phyloP scores from a whole-genome alignment of 768 basidiomycete genomes.

The Agrocybe pediades region DNA sequence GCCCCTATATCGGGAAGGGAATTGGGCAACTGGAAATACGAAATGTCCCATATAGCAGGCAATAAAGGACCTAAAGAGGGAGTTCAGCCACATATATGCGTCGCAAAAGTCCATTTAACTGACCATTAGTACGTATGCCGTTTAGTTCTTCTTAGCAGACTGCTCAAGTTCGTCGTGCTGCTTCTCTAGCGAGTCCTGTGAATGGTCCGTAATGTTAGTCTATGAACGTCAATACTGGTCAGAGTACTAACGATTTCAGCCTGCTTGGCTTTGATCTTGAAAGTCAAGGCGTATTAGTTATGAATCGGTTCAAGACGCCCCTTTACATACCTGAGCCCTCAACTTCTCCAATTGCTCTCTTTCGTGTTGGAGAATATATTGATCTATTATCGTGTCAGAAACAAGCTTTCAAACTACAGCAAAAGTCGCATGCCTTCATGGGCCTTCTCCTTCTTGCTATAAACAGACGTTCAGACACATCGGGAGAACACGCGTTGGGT shows the following conservation, averaged over 20 bases:
- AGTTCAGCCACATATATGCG: no score
- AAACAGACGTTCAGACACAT: constrained; percentile 15
- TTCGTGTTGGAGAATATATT: constrained; percentile 65
- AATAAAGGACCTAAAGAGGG: no score
- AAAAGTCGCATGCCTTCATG: constrained; percentile 44
- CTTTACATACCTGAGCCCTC: constrained; percentile 53
- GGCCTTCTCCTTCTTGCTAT: constrained; percentile 73
- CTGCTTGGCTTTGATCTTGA: constrained; percentile 37
- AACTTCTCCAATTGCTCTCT: constrained; percentile 59
- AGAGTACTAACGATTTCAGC: constrained; percentile 31
- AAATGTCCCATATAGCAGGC: no score
- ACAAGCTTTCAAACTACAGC: not conserved
- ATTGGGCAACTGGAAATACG: no score
- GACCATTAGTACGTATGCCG: not conserved
- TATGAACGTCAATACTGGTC: not conserved
- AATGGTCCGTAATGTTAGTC: not conserved
- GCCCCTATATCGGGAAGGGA: not conserved
- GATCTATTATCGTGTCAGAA: constrained; percentile 41
- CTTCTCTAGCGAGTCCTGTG: constrained; percentile 8
- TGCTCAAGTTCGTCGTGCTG: constrained; percentile 3
- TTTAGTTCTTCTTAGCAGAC: constrained; percentile 6
- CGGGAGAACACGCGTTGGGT: constrained; percentile 19
- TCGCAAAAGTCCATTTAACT: no score
- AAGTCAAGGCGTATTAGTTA: not conserved
- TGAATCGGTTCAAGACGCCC: not conserved